Base-by-base conservation (phyloP, 2,329 filamentous ascomycete genomes). In the Incumbomyces lentus region DNA sequence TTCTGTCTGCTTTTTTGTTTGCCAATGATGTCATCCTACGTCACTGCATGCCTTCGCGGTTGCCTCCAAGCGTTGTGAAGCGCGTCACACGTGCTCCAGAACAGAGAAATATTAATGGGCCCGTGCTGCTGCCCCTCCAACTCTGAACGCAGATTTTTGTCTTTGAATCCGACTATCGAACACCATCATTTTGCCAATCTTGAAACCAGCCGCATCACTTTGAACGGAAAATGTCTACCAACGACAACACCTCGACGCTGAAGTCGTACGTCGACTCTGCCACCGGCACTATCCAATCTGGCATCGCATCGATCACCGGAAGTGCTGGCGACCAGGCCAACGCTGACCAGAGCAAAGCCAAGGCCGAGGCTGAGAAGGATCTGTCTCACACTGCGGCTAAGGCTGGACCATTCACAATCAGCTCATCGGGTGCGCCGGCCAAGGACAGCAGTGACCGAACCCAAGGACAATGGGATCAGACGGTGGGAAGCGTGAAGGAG, bases 401-500 rank as follows among this genome's bases (percentile, higher is more conserved):
- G 64, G 62, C 83, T n/a, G 87, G 84, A 3, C 81, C 83, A 50
- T 71, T 81, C 62, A 78, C 81, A 18, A 74, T 85, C 48, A 82
- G 82, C 10, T 71, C 81, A 42, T 76, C 79, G 0, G 86, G 86
- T 40, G 82, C 80, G 31, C 70, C 84, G 40, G 75, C 81, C 52
- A 74, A 77, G 55, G 86, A 95, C 65, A 73, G 86, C 65, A 71
- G 81, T 10, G 72, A 90, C 63, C 85, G 88, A 54, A 69, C 74
- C 17, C 63, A 77, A 14, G 89, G 90, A 36, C 74, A 75, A 14
- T 93, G 52, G 81, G 86, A 95, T 70, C 89, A 95, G 69, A 94
- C 87, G 4, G 61, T 89, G n/a, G 90, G 89, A 44, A 78, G 83
- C 1, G 81, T 81, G 36, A 95, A 95, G 72, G 86, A 95, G 63